Conservation (phyloP, 2,329 filamentous ascomycete genomes). For the Alternaria brassicicola region DNA sequence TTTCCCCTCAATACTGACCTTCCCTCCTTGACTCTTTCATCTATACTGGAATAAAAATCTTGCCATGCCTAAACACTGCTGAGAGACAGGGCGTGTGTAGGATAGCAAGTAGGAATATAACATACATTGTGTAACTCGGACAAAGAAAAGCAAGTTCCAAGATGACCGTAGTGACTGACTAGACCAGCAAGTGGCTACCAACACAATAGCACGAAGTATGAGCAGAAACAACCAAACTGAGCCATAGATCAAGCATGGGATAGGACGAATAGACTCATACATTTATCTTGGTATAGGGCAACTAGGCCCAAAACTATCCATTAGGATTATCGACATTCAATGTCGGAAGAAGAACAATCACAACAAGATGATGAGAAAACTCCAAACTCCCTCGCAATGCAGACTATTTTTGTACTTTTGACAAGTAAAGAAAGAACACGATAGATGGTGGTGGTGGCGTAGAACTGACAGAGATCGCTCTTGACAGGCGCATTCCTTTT, state of each 20-base stretch:
- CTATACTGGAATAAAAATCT: no score
- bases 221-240: accelerated
- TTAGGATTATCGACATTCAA: conserved; percentile 46
- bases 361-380: conserved; percentile 17
- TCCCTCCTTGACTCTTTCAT: no score
- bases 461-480: conserved; percentile 22
- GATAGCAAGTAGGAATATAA: background rate
- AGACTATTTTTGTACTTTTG: conserved; percentile 20
- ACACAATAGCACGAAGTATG: background rate
- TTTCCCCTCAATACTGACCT: no score
- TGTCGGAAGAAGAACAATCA: conserved; percentile 29
- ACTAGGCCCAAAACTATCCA: conserved; percentile 13
- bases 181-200: accelerated
- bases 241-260: no score
- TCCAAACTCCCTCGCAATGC: conserved; percentile 32
- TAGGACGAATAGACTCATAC: background rate
- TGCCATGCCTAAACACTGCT: background rate
- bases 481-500: conserved; percentile 27
- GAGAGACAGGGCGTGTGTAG: background rate
- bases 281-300: background rate
- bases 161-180: background rate
- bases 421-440: background rate
- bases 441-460: background rate
- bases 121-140: background rate
- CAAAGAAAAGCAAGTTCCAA: background rate